Evolutionary conservation across 225 moss, liverwort and hornwort genomes (phyloP).

Genomic region (Physcomitrellopsis africana): DNA sequence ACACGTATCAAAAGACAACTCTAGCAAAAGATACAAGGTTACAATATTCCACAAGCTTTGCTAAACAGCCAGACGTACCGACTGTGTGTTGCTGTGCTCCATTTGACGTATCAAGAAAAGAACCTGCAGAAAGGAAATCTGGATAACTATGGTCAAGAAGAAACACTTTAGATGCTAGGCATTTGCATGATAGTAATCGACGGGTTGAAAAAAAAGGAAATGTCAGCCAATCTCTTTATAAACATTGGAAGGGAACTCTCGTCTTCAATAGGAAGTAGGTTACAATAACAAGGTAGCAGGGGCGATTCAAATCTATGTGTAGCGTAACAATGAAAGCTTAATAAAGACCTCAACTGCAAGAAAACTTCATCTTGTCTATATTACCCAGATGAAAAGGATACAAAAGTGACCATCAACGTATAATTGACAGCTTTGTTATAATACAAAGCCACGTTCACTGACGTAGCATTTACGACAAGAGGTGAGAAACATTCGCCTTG

Average conservation of each 20-base stretch:
- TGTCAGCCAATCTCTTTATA: background rate
- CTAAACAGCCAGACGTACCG: conserved; percentile 34
- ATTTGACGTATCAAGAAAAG: conserved; percentile 78
- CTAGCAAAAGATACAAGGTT: background rate
- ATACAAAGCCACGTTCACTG: conserved; percentile 70
- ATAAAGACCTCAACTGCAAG: background rate
- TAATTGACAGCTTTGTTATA: conserved; percentile 80
- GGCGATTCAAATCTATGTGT: too few relatives aligned
- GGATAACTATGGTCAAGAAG: conserved; percentile 35
- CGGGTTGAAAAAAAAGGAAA: background rate
- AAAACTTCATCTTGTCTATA: background rate
- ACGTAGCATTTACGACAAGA: conserved; percentile 66
- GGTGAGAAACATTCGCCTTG: conserved; percentile 70
- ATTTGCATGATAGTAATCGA: background rate
- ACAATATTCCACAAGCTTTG: background rate
- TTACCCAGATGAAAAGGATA: conserved; percentile 40
- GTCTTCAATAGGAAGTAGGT: too few relatives aligned
- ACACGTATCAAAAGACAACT: background rate
- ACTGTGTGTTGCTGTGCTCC: conserved; percentile 82
- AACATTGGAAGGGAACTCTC: too few relatives aligned
- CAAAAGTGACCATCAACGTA: conserved; percentile 82
- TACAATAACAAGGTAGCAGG: too few relatives aligned
- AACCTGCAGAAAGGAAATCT: conserved; percentile 79
- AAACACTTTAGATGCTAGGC: background rate
- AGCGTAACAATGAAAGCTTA: background rate